Conservation (phyloP, 768 basidiomycete species). For the Pilatotrama ljubarskyi region DNA sequence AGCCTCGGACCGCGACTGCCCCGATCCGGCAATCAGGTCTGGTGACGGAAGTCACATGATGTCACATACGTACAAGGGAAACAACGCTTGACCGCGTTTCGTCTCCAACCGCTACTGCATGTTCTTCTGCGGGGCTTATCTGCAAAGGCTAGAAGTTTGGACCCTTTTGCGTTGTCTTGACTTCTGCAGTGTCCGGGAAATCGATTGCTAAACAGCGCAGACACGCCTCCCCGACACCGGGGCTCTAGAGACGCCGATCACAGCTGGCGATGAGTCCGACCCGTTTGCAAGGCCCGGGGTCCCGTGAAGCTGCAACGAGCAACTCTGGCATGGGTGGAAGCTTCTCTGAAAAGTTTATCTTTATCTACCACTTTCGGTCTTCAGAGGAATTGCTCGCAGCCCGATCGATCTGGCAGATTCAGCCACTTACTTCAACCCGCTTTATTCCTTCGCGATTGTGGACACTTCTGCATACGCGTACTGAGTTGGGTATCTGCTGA, state of each 20-base stretch:
- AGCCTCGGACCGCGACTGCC: slow-evolving; percentile 16
- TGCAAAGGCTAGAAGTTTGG: neutral
- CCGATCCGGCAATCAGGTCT: slow-evolving; percentile 18
- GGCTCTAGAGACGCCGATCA: slow-evolving; percentile 9
- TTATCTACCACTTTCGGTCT: neutral
- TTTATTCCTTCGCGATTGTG: neutral
- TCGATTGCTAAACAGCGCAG: neutral
- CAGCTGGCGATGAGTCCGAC: neutral
- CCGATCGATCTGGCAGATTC: slow-evolving; percentile 1
- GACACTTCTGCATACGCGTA: neutral
- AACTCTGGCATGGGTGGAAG: neutral
- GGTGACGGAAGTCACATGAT: slow-evolving; percentile 10
- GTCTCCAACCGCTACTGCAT: neutral
- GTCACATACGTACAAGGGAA: slow-evolving; percentile 13
- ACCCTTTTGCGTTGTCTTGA: neutral
- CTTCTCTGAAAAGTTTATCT: slow-evolving; percentile 4
- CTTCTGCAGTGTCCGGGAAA: neutral
- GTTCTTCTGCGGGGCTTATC: neutral
- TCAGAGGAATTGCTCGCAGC: neutral
- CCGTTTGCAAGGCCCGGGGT: slow-evolving; percentile 1
- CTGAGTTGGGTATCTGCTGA: neutral
- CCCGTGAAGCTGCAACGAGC: slow-evolving; percentile 10
- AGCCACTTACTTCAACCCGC: neutral
- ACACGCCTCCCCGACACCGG: slow-evolving; percentile 1
- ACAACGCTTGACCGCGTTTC: neutral